A percentile compares a stretch with the other conserved stretches of the same genome.
phyloP scores from a whole-genome alignment of 2,329 filamentous ascomycete species.

The Verticillium zaregamsianum region DNA sequence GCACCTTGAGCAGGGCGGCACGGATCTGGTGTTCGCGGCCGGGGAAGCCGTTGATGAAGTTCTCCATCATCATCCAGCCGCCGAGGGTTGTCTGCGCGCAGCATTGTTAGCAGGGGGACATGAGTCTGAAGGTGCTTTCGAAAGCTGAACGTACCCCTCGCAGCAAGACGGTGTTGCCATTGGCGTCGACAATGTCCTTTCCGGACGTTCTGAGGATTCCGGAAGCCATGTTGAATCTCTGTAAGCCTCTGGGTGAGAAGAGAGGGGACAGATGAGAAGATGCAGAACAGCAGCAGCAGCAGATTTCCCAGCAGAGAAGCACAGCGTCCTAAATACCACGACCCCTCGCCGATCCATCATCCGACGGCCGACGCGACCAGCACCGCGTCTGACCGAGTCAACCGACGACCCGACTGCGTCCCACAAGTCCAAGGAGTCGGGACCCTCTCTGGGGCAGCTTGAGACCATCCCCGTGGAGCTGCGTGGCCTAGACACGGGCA shows the following conservation, averaged over 20 bases:
- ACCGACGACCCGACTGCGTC: neutral
- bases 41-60: conserved; percentile 60
- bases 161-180: conserved; percentile 41
- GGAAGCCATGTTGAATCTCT: neutral
- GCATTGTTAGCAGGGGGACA: neutral
- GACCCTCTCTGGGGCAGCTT: neutral
- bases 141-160: conserved; percentile 16
- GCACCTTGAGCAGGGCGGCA: conserved; percentile 44
- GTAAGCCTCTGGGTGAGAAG: neutral
- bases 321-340: conserved; percentile 5
- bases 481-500: neutral
- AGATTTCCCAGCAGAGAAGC: neutral
- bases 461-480: neutral
- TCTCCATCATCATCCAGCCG: conserved; percentile 45
- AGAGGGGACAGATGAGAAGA: neutral
- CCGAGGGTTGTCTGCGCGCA: conserved; percentile 20
- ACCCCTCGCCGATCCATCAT: neutral
- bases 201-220: conserved; percentile 10
- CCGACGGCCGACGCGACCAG: neutral
- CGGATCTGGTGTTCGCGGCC: conserved; percentile 55
- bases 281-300: neutral
- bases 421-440: conserved; percentile 5
- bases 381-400: neutral
- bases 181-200: conserved; percentile 34
- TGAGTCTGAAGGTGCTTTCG: too few relatives aligned